phyloP scores from a whole-genome alignment of 306 rosid species.

The Quercus ilex region DNA sequence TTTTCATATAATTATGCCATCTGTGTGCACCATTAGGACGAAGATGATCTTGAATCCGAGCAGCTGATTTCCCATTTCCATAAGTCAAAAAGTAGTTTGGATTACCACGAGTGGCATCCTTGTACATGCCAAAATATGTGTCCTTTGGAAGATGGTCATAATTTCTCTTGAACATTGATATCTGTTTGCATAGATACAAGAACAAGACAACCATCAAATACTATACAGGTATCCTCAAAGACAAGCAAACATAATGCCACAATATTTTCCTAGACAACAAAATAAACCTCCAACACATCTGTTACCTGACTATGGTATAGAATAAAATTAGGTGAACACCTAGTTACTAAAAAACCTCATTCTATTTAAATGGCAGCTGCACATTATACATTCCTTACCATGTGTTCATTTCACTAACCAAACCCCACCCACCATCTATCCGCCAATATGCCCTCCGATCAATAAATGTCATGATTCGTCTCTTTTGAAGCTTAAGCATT shows the following conservation, averaged over 20 bases:
- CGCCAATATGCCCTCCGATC: neutral
- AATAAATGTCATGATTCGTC: neutral
- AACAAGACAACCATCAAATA: neutral
- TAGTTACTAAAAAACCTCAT: neutral
- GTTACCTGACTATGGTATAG: neutral
- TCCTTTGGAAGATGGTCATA: constrained; percentile 95
- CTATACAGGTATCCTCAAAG: neutral
- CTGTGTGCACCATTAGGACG: constrained; percentile 99
- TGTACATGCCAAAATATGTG: constrained; percentile 90
- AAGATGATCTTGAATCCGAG: constrained; percentile 86
- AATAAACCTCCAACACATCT: neutral
- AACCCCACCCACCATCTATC: neutral
- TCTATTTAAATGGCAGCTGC: neutral
- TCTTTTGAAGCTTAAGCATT: neutral
- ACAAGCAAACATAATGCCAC: neutral
- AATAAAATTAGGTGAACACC: neutral
- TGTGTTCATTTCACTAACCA: neutral
- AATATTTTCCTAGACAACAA: neutral
- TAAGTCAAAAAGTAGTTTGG: constrained; percentile 96
- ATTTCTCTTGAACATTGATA: constrained; percentile 93
- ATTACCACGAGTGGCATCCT: constrained; percentile 87
- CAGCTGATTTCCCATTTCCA: constrained; percentile 97
- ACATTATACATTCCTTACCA: neutral
- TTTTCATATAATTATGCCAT: constrained; percentile 99
- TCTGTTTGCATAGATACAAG: constrained; percentile 38